A percentile compares a stretch with the other conserved stretches of the same genome.
These are phyloP conservation scores for Rhodotorula diobovata DNA, from an alignment of 768 basidiomycete genomes.

Conservation along the genomic window DNA sequence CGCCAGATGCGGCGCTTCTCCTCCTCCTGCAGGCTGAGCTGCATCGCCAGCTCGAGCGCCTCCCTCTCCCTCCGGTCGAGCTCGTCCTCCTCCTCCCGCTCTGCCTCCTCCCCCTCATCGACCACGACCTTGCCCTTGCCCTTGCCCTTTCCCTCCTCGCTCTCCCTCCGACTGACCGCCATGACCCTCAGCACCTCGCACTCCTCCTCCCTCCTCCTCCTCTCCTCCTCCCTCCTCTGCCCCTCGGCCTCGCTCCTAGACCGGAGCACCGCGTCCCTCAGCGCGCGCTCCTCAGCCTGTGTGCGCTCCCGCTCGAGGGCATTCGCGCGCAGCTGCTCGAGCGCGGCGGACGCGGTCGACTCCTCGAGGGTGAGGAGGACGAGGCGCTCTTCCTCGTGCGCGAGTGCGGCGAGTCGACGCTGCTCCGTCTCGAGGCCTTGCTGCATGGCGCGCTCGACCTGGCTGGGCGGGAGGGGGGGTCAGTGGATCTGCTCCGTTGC, in stretches of 20 bases:
- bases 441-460: conserved; percentile 2
- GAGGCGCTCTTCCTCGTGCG: conserved; percentile 1
- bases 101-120: background rate
- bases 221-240: background rate
- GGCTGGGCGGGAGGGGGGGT: background rate
- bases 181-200: conserved; percentile 5
- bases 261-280: conserved; percentile 5
- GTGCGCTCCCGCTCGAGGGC: background rate
- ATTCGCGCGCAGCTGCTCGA: background rate
- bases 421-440: background rate
- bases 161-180: background rate
- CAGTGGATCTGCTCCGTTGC: background rate
- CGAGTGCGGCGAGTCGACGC: background rate
- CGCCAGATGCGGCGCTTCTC: background rate
- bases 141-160: background rate
- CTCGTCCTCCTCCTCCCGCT: background rate
- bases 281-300: conserved; percentile 4
- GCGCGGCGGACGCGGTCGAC: background rate
- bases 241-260: conserved; percentile 1
- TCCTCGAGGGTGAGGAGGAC: conserved; percentile 1
- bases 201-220: conserved; percentile 13
- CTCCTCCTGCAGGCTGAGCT: conserved; percentile 11
- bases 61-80: background rate
- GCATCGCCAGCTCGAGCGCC: conserved; percentile 21
- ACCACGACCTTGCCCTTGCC: background rate